These are phyloP conservation scores for Diplosphaera chodatii DNA, from an alignment of 139 green algal species.

Conservation along the genomic window DNA sequence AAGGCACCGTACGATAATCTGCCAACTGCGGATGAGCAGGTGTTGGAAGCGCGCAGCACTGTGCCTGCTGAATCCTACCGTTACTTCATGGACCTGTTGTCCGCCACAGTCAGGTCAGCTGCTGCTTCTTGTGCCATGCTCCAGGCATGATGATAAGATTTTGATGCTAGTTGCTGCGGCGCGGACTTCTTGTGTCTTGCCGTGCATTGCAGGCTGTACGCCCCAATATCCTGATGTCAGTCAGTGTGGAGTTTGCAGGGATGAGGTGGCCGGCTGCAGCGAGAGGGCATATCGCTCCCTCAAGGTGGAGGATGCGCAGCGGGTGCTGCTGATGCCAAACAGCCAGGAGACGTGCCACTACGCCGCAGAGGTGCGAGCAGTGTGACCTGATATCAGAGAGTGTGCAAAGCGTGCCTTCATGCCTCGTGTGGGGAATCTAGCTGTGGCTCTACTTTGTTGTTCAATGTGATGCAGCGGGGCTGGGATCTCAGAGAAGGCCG, in stretches of 20 bases:
- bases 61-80: conserved; percentile 26
- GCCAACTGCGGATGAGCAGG: too few relatives aligned
- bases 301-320: conserved; percentile 58
- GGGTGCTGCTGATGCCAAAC: conserved; percentile 70
- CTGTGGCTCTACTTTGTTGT: background rate
- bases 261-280: conserved; percentile 89
- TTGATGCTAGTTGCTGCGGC: too few relatives aligned
- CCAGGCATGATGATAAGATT: background rate
- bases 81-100: conserved; percentile 78
- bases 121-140: background rate
- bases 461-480: conserved; percentile 41
- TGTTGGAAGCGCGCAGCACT: conserved; percentile 32
- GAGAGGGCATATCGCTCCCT: conserved; percentile 81
- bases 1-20: too few relatives aligned
- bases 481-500: conserved; percentile 54
- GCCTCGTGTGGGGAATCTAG: background rate
- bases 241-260: conserved; percentile 32
- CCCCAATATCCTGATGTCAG: too few relatives aligned
- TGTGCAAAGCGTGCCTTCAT: too few relatives aligned
- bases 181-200: too few relatives aligned
- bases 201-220: too few relatives aligned
- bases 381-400: too few relatives aligned
- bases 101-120: conserved; percentile 65
- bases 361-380: conserved; percentile 38
- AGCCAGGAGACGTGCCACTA: conserved; percentile 54